Percentiles rank a stretch among this genome's conserved stretches.
Evolutionary conservation across 2,329 filamentous ascomycete species (phyloP).

Genomic region (Helotiales sp.): DNA sequence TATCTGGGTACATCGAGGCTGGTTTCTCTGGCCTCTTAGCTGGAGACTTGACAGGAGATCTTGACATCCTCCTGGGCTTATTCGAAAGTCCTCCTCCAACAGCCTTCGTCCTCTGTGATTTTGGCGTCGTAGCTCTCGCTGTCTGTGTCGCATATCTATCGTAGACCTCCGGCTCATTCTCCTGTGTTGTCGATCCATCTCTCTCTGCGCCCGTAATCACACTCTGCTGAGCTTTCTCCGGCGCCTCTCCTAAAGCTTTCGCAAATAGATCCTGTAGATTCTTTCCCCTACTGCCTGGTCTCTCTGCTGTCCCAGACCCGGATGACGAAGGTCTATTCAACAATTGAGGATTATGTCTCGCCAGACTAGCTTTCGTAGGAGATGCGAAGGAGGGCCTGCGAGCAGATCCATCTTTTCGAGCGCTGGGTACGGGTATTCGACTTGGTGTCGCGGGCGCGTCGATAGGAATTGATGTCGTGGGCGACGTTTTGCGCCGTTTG

Average conservation of each 20-base stretch:
- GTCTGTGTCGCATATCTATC: neutral
- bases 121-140: constrained; percentile 8
- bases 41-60: constrained; percentile 26
- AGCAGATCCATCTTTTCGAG: constrained; percentile 29
- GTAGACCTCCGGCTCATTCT: constrained; percentile 11
- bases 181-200: constrained; percentile 18
- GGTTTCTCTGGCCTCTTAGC: constrained; percentile 8
- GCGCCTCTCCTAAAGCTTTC: constrained; percentile 22
- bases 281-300: constrained; percentile 33
- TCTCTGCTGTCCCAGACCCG: constrained; percentile 39
- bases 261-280: constrained; percentile 33
- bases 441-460: constrained; percentile 42
- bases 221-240: neutral
- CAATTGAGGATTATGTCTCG: constrained; percentile 60
- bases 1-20: neutral
- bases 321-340: constrained; percentile 42
- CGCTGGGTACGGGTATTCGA: constrained; percentile 32
- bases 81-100: constrained; percentile 24
- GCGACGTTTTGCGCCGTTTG: constrained; percentile 65
- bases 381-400: constrained; percentile 61
- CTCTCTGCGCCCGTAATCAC: constrained; percentile 6
- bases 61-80: constrained; percentile 32
- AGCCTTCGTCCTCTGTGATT: constrained; percentile 16
- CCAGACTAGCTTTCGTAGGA: constrained; percentile 64
- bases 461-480: constrained; percentile 46